phyloP scores from a whole-genome alignment of 2,329 filamentous ascomycete genomes.

The Phaeosphaeria sp. region DNA sequence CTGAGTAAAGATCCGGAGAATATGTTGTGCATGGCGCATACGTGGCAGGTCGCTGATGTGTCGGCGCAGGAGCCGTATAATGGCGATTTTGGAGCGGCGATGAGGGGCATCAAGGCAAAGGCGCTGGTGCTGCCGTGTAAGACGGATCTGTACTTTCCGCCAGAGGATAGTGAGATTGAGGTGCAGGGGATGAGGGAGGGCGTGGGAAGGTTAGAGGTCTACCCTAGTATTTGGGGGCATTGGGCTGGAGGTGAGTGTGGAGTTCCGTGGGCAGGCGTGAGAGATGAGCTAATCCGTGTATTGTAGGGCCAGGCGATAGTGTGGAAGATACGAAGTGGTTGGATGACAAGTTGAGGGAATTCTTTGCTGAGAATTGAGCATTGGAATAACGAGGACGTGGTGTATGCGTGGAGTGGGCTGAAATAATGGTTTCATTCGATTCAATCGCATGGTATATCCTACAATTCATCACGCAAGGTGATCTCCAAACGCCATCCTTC shows the following conservation, averaged over 20 bases:
- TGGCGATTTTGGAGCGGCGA: constrained; percentile 65
- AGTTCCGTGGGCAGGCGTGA: neutral
- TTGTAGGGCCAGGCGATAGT: constrained; percentile 70
- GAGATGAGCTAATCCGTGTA: constrained; percentile 11
- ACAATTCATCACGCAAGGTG: neutral
- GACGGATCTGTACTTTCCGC: constrained; percentile 83
- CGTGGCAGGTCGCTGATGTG: constrained; percentile 78
- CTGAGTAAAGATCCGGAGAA: constrained; percentile 78
- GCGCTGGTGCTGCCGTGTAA: constrained; percentile 73
- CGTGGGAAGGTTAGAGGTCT: constrained; percentile 60
- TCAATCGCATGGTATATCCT: neutral
- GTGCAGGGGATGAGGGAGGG: constrained; percentile 67
- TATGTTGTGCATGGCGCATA: constrained; percentile 75
- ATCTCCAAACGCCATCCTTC: neutral
- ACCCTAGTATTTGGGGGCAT: constrained; percentile 70
- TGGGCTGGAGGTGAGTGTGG: constrained; percentile 57
- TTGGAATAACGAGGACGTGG: neutral
- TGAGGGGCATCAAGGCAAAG: constrained; percentile 74
- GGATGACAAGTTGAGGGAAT: constrained; percentile 64
- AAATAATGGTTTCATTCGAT: neutral
- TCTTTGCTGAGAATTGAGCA: constrained; percentile 52
- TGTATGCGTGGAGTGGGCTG: neutral
- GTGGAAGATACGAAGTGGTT: constrained; percentile 75
- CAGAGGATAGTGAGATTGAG: constrained; percentile 79
- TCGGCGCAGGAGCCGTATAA: constrained; percentile 73